Evolutionary conservation across 2,329 filamentous ascomycete genomes (phyloP), one percentile per base, ranked within the genome.

Genomic region (Calonectria crousiana): DNA sequence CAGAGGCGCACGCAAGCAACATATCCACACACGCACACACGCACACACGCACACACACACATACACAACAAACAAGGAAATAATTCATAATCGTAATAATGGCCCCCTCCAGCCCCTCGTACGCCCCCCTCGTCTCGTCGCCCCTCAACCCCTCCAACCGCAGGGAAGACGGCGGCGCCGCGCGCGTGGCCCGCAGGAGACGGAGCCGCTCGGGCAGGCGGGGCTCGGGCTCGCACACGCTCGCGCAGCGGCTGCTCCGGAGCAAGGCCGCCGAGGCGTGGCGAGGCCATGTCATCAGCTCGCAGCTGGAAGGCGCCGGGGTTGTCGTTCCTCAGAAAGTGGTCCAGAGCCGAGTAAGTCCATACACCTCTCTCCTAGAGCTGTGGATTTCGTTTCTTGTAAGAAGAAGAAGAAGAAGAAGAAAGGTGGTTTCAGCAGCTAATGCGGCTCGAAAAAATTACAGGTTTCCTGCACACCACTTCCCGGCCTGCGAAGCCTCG

Each of bases 201-300:
- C 74, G 78, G 3, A 71, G 64, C 49, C 68, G 75, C 20, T 49
- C 69, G 20, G 66, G 53, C 30, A 65, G 75, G 44, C 74, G 75
- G 64, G 58, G 78, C 20, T 74, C 75, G 52, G 69, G 76, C 49
- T 79, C 80, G 28, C 77, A 83, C 67, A 87, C 86, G 72, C 86
- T 87, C 28, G 84, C 85, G 0, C 82, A 88, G 76, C 81, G 81
- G 36, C 77, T 88, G 23, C 83, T 88, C 71, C 82, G 87, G 34
- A 81, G 84, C 71, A 87, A 87, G 75, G 87, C 85, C 1, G 85
- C 84, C 6, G 81, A 81, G 68, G 86, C 86, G 8, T 87, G 85
- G 85, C 82, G 80, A 23, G 83, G 82, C 38, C 82, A 84, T 76
- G 79, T 81, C 18, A 75, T 84, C 52, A 79, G 77, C 52, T 77